phyloP scores from a whole-genome alignment of 192 early-diverging fungal species.

The Coemansia sp. region DNA sequence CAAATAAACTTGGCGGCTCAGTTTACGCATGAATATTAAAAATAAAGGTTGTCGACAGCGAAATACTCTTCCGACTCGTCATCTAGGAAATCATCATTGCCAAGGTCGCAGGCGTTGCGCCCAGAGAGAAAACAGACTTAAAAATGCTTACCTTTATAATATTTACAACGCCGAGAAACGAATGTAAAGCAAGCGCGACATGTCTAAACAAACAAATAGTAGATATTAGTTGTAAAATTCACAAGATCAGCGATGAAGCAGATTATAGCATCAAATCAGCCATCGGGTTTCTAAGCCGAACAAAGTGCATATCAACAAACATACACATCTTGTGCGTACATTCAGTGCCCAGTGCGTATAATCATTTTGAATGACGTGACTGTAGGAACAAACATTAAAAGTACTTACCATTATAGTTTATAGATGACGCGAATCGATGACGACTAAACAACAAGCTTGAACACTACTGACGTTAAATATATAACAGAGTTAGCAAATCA shows the following conservation, averaged over 20 bases:
- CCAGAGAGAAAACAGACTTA: background rate
- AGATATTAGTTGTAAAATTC: background rate
- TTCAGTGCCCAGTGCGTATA: conserved; percentile 72
- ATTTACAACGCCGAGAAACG: too few species aligned
- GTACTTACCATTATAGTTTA: conserved; percentile 1
- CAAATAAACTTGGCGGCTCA: conserved; percentile 20
- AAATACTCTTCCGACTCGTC: conserved; percentile 80
- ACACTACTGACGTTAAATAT: background rate
- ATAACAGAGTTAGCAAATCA: conserved; percentile 13
- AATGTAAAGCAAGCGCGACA: background rate
- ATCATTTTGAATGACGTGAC: conserved; percentile 49
- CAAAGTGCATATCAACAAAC: conserved; percentile 38
- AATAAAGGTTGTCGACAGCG: conserved; percentile 69
- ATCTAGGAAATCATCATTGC: conserved; percentile 72
- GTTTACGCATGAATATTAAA: conserved; percentile 67
- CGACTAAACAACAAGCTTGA: background rate
- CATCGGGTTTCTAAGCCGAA: conserved; percentile 55
- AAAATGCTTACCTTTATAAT: background rate
- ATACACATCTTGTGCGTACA: conserved; percentile 22
- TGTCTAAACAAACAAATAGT: background rate
- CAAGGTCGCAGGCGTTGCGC: conserved; percentile 7
- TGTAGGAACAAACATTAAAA: background rate
- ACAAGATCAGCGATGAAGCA: background rate
- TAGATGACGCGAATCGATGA: background rate
- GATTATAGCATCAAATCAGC: conserved; percentile 14